These are phyloP conservation scores for Polychaeton citri DNA, from an alignment of 2,329 filamentous ascomycete species.

Conservation along the genomic window DNA sequence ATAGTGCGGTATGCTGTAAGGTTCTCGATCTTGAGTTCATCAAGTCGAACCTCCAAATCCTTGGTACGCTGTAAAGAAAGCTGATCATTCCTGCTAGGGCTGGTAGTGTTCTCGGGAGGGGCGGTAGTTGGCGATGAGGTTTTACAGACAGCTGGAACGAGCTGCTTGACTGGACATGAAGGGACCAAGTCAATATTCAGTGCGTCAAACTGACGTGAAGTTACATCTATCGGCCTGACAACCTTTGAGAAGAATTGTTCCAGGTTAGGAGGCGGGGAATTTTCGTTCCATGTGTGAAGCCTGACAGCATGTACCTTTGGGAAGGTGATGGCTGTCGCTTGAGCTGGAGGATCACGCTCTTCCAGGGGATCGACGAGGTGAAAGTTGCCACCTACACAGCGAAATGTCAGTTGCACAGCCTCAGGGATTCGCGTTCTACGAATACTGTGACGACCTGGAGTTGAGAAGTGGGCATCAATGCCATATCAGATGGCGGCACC, in stretches of 20 bases:
- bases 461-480: background rate
- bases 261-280: conserved; percentile 24
- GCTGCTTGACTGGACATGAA: conserved; percentile 25
- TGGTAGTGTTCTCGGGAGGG: conserved; percentile 15
- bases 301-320: conserved; percentile 6
- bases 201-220: conserved; percentile 23
- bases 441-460: too few species aligned
- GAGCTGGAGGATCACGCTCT: conserved; percentile 17
- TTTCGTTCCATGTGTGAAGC: conserved; percentile 7
- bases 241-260: conserved; percentile 29
- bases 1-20: conserved; percentile 45
- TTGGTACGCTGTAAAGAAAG: conserved; percentile 32
- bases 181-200: conserved; percentile 30
- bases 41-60: conserved; percentile 34
- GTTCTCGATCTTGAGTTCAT: conserved; percentile 42
- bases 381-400: conserved; percentile 1
- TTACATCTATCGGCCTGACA: conserved; percentile 29
- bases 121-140: conserved; percentile 19
- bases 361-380: conserved; percentile 12
- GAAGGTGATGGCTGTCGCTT: conserved; percentile 14
- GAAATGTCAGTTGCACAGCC: background rate
- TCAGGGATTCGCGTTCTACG: too few species aligned
- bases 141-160: conserved; percentile 24
- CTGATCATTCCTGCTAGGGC: conserved; percentile 31
- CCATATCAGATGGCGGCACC: background rate